Percentiles rank a stretch among this genome's conserved stretches.
phyloP scores from a whole-genome alignment of 371 early-diverging fungal genomes.

The Mucor circinelloides region DNA sequence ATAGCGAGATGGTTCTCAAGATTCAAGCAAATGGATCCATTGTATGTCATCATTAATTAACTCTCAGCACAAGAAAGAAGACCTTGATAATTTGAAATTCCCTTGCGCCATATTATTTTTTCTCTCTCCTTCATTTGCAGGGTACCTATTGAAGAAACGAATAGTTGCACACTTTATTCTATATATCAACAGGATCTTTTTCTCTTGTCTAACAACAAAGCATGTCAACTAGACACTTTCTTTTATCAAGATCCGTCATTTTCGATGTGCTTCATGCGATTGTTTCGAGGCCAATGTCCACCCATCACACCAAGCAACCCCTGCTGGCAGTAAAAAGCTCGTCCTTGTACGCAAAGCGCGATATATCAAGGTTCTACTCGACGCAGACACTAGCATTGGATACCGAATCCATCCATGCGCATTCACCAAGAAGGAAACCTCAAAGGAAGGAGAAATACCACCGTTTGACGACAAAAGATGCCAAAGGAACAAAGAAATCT shows the following conservation, averaged over 20 bases:
- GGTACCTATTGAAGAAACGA: not conserved
- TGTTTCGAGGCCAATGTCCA: conserved; percentile 18
- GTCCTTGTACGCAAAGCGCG: not conserved
- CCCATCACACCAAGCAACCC: not conserved
- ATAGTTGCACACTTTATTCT: not conserved
- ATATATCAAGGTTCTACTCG: conserved; percentile 4
- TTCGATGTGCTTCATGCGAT: conserved; percentile 18
- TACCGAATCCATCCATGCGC: not conserved
- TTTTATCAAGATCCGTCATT: conserved; percentile 20
- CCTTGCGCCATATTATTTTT: not conserved
- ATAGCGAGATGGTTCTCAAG: not conserved
- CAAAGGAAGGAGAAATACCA: conserved; percentile 3
- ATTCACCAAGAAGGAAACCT: not conserved
- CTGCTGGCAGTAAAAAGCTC: not conserved
- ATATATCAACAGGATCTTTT: not conserved
- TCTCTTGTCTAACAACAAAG: not conserved
- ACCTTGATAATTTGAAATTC: conserved; percentile 1
- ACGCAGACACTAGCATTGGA: not conserved
- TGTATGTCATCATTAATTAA: not conserved
- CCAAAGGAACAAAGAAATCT: not conserved
- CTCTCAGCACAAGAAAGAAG: not conserved
- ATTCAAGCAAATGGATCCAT: not conserved
- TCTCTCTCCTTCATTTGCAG: not conserved
- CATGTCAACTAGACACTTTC: conserved; percentile 14
- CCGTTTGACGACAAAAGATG: not conserved